Percentiles rank a stretch among this genome's conserved stretches.
phyloP scores from a whole-genome alignment of 441 rosid species.

The Croton setiger region DNA sequence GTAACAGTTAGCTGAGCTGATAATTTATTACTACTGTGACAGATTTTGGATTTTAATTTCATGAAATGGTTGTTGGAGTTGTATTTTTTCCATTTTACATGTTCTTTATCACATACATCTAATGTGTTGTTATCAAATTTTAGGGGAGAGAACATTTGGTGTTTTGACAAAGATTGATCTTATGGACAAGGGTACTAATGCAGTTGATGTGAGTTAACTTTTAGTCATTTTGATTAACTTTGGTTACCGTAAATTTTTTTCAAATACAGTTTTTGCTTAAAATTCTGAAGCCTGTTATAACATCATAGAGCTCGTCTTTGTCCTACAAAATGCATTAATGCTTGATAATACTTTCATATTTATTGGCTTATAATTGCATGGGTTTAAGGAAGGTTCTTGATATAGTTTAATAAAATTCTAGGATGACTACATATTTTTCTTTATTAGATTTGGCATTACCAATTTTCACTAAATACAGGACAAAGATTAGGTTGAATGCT shows the following conservation, averaged over 20 bases:
- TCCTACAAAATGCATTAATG: neutral
- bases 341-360: neutral
- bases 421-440: neutral
- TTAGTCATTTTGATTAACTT: neutral
- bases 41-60: slow-evolving; percentile 9
- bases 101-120: neutral
- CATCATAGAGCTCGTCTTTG: neutral
- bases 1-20: neutral
- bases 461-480: neutral
- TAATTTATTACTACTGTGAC: neutral
- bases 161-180: slow-evolving; percentile 93
- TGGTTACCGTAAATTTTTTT: neutral
- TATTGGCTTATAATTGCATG: neutral
- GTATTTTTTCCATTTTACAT: neutral
- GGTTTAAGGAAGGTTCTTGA: neutral
- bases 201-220: slow-evolving; percentile 73
- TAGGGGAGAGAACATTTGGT: slow-evolving; percentile 93
- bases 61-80: slow-evolving; percentile 5
- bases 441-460: neutral
- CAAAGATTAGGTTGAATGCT: neutral
- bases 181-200: slow-evolving; percentile 95
- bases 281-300: neutral
- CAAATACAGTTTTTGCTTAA: neutral
- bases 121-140: slow-evolving; percentile 22
- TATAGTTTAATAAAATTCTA: neutral